Conservation (phyloP, 345 rosid genomes). For the Combretum micranthum region DNA sequence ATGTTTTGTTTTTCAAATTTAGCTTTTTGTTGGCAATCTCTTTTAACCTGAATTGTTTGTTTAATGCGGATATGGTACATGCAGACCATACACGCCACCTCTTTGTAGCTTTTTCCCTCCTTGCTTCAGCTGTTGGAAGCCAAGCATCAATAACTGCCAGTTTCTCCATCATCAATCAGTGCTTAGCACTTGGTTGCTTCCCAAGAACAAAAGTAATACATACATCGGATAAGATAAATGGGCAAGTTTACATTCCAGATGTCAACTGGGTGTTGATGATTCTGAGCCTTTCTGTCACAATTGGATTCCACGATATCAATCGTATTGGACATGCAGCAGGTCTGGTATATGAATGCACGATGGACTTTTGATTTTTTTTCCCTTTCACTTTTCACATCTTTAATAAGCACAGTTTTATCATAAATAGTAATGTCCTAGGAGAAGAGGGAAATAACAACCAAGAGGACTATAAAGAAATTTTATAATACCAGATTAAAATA, state of each 20-base stretch:
- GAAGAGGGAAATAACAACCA: too few relatives aligned
- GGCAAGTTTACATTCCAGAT: slow-evolving; percentile 60
- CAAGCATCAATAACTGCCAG: slow-evolving; percentile 58
- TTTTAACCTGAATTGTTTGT: slow-evolving; percentile 10
- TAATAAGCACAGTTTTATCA: not conserved
- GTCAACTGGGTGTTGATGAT: slow-evolving; percentile 53
- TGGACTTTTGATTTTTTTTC: not conserved
- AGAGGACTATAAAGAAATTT: too few relatives aligned
- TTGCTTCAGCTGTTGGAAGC: slow-evolving; percentile 47
- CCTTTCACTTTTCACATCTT: not conserved
- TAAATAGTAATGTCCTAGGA: not conserved
- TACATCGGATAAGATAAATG: slow-evolving; percentile 41
- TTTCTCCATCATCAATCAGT: slow-evolving; percentile 61
- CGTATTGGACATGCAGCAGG: slow-evolving; percentile 48
- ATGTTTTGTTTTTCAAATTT: not conserved
- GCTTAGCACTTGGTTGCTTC: slow-evolving; percentile 52
- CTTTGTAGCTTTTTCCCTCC: slow-evolving; percentile 33
- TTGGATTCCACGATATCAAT: slow-evolving; percentile 32
- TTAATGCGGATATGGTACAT: slow-evolving; percentile 1
- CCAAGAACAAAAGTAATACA: slow-evolving; percentile 57
- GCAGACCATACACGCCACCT: slow-evolving; percentile 33
- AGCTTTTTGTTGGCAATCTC: not conserved
- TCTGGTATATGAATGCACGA: slow-evolving; percentile 2
- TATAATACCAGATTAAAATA: too few relatives aligned
- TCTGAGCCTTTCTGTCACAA: slow-evolving; percentile 41